phyloP scores from a whole-genome alignment of 306 rosid species.

The Trifolium pratense region DNA sequence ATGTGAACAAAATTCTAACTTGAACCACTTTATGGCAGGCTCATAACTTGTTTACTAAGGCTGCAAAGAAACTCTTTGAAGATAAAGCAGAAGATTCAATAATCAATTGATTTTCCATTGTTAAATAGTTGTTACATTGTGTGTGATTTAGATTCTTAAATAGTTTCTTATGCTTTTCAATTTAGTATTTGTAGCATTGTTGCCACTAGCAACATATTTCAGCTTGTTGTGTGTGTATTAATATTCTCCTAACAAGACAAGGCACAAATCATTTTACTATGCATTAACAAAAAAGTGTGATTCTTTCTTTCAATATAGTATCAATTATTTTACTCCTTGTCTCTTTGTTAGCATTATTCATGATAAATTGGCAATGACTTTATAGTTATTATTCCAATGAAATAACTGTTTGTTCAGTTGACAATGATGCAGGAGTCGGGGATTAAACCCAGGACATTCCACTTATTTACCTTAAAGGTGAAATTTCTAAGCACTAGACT shows the following conservation, averaged over 20 bases:
- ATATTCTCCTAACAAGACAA: slow-evolving; percentile 33
- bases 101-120: slow-evolving; percentile 33
- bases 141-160: neutral
- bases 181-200: slow-evolving; percentile 21
- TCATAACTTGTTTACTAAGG: slow-evolving; percentile 67
- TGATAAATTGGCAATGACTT: neutral
- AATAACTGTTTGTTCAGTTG: too few relatives aligned
- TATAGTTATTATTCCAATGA: neutral
- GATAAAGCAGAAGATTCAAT: slow-evolving; percentile 51
- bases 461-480: too few relatives aligned
- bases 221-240: slow-evolving; percentile 37
- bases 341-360: neutral
- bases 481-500: too few relatives aligned
- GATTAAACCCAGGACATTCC: too few relatives aligned
- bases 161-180: neutral
- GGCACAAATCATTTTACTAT: neutral
- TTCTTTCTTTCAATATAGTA: neutral
- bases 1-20: neutral
- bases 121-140: neutral
- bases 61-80: slow-evolving; percentile 68
- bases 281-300: slow-evolving; percentile 10
- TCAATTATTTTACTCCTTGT: neutral
- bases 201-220: slow-evolving; percentile 43
- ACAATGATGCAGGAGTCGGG: too few relatives aligned
- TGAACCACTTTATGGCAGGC: slow-evolving; percentile 48